Base-by-base conservation (phyloP, 1,284 basidiomycete genomes). In the Cryptococcus sp. region DNA sequence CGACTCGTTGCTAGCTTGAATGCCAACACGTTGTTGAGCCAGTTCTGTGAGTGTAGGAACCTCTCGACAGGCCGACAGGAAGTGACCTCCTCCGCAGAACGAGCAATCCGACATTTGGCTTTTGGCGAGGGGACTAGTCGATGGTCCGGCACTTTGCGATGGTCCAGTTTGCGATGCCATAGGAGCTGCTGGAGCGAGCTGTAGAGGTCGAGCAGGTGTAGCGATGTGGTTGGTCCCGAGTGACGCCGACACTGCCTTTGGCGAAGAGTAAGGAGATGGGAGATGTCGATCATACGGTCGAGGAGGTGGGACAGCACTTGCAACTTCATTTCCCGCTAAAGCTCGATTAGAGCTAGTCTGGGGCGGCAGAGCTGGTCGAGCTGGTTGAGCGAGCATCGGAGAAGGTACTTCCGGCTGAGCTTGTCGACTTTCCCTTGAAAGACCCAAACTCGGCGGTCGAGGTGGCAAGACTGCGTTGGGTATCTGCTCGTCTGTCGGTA, bases 401-500 rank as follows among this genome's bases (percentile, higher is more conserved):
- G n/a, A n/a, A n/a, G n/a, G n/a, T n/a, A n/a, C n/a, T n/a, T n/a
- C n/a, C 34, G 18, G 34, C 28, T 31, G 28, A 31, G 28, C 9
- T 7, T 31, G 28, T 7, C 9, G 28, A 7, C 11, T 6, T 4
- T 41, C 25, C 7, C 35, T 9, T 36, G 14, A n/a, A 3, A 32
- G 16, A 25, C 41, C 39, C 4, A 23, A 11, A 10, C 4, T 19
- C n/a, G 26, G 19, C 24, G 33, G 41, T 12, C 21, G 2, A 26
- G 14, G n/a, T 28, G 35, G 40, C 28, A 39, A 12, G 14, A 16
- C 19, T 7, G 14, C n/a, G 24, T 39, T 32, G 5, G 28, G 41
- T 5, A 25, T 11, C 28, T 14, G 43, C 33, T 31, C 31, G 14
- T 25, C 26, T 5, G 52, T 51, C 5, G 45, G 44, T 10, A 61